A percentile compares a stretch with the other conserved stretches of the same genome.
phyloP scores from a whole-genome alignment of 1,139 yeast species.

The Nadsonia starkeyi-henricii region DNA sequence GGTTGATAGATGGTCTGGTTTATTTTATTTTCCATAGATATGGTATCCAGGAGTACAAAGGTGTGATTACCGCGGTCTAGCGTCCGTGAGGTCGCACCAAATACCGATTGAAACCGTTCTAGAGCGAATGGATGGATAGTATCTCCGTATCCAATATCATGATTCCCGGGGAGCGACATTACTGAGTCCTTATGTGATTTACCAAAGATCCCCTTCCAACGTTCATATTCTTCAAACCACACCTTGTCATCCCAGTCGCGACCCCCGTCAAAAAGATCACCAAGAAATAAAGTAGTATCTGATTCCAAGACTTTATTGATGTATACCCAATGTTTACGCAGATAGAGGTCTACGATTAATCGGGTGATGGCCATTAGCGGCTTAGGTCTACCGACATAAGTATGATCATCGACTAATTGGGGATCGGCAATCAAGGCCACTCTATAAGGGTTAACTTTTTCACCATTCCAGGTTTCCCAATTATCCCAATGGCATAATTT shows the following conservation, averaged over 20 bases:
- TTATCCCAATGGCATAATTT: slow-evolving; percentile 44
- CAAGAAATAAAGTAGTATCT: slow-evolving; percentile 63
- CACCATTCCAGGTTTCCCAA: slow-evolving; percentile 43
- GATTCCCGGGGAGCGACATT: slow-evolving; percentile 77
- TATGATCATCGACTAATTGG: slow-evolving; percentile 69
- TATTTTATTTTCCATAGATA: slow-evolving; percentile 49
- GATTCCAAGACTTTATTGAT: slow-evolving; percentile 53
- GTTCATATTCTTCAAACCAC: slow-evolving; percentile 60
- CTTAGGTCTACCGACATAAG: slow-evolving; percentile 32
- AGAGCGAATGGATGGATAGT: slow-evolving; percentile 39
- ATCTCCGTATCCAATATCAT: slow-evolving; percentile 86
- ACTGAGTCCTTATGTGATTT: slow-evolving; percentile 30
- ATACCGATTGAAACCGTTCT: slow-evolving; percentile 51
- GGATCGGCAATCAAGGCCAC: slow-evolving; percentile 82
- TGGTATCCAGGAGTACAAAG: slow-evolving; percentile 63
- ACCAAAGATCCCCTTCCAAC: slow-evolving; percentile 53
- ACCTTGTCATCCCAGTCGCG: slow-evolving; percentile 61
- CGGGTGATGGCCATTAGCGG: slow-evolving; percentile 22
- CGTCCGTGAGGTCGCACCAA: slow-evolving; percentile 55
- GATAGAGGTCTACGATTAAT: slow-evolving; percentile 54
- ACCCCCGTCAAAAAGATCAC: slow-evolving; percentile 93
- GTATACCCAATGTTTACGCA: slow-evolving; percentile 59
- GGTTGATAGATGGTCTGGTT: slow-evolving; percentile 29
- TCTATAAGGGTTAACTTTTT: slow-evolving; percentile 33
- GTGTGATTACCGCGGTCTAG: slow-evolving; percentile 62